Evolutionary conservation across 768 basidiomycete genomes (phyloP), one percentile per base, ranked within the genome.

Genomic region (Rhodotorula babjevae): DNA sequence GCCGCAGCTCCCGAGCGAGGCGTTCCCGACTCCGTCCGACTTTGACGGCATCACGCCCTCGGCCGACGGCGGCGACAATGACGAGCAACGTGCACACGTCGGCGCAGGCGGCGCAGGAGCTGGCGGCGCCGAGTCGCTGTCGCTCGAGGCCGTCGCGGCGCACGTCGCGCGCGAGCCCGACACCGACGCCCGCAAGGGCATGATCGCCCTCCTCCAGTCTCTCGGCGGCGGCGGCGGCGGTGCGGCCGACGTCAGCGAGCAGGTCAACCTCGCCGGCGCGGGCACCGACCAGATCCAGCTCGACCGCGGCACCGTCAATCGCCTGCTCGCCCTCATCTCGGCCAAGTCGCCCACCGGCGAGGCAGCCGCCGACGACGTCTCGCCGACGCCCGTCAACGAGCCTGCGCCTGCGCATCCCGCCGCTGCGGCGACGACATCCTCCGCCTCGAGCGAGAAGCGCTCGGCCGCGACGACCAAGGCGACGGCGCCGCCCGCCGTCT

Each of bases 11-110:
- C 74, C 65, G 3, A 69, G 68, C 52, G 74, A 76, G 36, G 68
- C 65, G 25, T 67, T 72, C 55, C 68, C 74, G 0, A 76, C 74
- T 0, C 74, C 74, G 14, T 68, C 66, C 70, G 74, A 75, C 31
- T 72, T 69, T 44, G 73, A 67, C 42, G 74, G 69, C 14, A 57
- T 75, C 70, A 75, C 74, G 40, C 74, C 74, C 10, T 69, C 66
- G 3, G 71, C 68, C 14, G 74, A 76, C 31, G 74, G 74, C 3
- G 71, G 71, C 53, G 68, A 69, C 68, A n/a, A 10, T 56, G 61
- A 62, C 10, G 69, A 65, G 31, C 49, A 52, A 25, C 25, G 50
- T 25, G 66, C 42, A 59, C 67, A 3, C 15, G 33, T 8, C 57
- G 31, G 36, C 40, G 33, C 31, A 1, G 25, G 44, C 14, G 44